Evolutionary conservation across 768 basidiomycete species (phyloP).

Genomic region (Termitomyces sp.): DNA sequence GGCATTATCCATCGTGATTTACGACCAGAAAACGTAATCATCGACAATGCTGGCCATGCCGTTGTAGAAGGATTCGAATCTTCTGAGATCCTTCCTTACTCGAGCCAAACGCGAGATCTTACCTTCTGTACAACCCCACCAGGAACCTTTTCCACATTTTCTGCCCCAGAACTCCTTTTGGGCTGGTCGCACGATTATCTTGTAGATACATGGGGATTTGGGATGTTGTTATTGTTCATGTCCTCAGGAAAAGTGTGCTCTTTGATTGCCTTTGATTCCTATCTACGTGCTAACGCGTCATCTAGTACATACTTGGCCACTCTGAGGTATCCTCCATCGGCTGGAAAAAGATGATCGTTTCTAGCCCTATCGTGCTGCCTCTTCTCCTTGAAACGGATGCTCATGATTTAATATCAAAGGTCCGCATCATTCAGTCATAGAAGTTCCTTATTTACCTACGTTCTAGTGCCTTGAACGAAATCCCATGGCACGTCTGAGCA

Average conservation of each 20-base stretch:
- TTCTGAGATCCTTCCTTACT: constrained; percentile 33
- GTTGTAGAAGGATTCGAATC: constrained; percentile 37
- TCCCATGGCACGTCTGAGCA: constrained; percentile 37
- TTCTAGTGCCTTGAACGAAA: constrained; percentile 53
- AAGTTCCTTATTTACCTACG: neutral
- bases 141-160: constrained; percentile 21
- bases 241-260: constrained; percentile 36
- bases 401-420: constrained; percentile 40
- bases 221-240: constrained; percentile 46
- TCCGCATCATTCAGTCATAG: constrained; percentile 13
- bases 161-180: constrained; percentile 49
- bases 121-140: constrained; percentile 39
- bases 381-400: constrained; percentile 25
- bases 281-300: neutral
- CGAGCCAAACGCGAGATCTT: constrained; percentile 18
- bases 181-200: constrained; percentile 48
- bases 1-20: constrained; percentile 44
- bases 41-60: constrained; percentile 41
- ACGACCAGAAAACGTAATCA: constrained; percentile 36
- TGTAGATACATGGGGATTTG: constrained; percentile 60
- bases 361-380: constrained; percentile 22
- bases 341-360: constrained; percentile 28
- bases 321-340: constrained; percentile 16
- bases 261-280: neutral
- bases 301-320: constrained; percentile 3